Evolutionary conservation across 2,329 filamentous ascomycete species (phyloP).

Genomic region (Alternaria arbusti): DNA sequence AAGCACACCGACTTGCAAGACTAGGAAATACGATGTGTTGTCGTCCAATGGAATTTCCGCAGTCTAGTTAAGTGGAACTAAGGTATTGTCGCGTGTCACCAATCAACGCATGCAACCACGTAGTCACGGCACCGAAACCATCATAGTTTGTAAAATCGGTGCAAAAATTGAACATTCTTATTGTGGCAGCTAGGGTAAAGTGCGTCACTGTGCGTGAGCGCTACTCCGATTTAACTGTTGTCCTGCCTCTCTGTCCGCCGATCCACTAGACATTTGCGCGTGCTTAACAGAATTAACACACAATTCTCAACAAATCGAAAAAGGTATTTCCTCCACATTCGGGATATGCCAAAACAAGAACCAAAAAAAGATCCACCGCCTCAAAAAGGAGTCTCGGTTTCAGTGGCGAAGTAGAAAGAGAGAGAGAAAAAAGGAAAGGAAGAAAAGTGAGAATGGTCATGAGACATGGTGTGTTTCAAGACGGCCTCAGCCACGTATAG

Average conservation of each 20-base stretch:
- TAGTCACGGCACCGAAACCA: neutral
- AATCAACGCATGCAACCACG: neutral
- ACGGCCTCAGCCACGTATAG: conserved; percentile 10
- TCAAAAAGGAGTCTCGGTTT: conserved; percentile 2
- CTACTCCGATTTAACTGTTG: neutral
- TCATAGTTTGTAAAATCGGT: neutral
- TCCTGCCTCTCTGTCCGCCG: neutral
- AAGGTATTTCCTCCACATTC: conserved; percentile 9
- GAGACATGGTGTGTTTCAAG: conserved; percentile 24
- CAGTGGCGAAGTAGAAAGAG: neutral
- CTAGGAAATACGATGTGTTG: neutral
- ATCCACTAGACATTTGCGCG: neutral
- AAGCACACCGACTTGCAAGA: neutral
- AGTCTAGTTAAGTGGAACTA: neutral
- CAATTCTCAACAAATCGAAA: neutral
- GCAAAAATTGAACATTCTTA: neutral
- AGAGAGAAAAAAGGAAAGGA: neutral
- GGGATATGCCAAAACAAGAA: neutral
- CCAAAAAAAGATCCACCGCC: neutral
- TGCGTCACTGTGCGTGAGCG: conserved; percentile 2
- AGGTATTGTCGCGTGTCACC: neutral
- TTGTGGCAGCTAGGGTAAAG: neutral
- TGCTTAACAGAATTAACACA: neutral
- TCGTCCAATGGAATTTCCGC: neutral
- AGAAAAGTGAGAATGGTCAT: conserved; percentile 12